Conservation (phyloP, 352 stramenopile genomes). For the Phytopythium mirpurense region DNA sequence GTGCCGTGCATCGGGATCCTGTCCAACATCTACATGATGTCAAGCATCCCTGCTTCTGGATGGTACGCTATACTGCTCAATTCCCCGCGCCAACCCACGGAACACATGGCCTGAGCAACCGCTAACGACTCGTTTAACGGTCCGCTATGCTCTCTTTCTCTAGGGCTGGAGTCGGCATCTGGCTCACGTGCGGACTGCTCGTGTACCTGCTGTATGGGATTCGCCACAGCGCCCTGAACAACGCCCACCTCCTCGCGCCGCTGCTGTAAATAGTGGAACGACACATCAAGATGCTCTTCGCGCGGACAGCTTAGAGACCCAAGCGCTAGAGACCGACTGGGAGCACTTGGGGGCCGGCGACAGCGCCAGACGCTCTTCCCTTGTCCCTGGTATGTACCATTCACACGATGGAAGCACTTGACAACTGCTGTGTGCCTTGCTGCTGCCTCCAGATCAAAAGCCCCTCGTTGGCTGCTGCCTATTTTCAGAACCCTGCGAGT, state of each 20-base stretch:
- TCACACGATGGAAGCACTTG: neutral
- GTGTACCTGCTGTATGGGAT: conserved; percentile 82
- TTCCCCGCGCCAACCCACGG: no score
- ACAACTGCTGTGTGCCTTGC: neutral
- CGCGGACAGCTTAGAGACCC: neutral
- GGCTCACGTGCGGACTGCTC: conserved; percentile 50
- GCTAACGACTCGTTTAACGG: neutral
- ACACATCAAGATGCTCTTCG: neutral
- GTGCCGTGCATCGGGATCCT: conserved; percentile 54
- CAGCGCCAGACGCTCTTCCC: neutral
- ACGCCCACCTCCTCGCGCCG: conserved; percentile 17
- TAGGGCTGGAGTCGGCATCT: conserved; percentile 74
- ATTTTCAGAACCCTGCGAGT: neutral
- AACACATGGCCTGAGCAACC: no score
- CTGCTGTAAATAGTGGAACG: conserved; percentile 16
- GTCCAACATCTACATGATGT: conserved; percentile 67
- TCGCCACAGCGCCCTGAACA: conserved; percentile 55
- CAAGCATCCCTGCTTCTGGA: conserved; percentile 40
- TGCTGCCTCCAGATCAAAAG: neutral
- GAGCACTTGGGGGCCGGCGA: neutral
- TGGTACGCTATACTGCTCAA: no score
- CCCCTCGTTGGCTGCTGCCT: neutral
- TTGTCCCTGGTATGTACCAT: neutral
- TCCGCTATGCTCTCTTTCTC: neutral
- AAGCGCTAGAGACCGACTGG: conserved; percentile 1